phyloP scores from a whole-genome alignment of 1,284 basidiomycete species.

The Hortiboletus rubellus region DNA sequence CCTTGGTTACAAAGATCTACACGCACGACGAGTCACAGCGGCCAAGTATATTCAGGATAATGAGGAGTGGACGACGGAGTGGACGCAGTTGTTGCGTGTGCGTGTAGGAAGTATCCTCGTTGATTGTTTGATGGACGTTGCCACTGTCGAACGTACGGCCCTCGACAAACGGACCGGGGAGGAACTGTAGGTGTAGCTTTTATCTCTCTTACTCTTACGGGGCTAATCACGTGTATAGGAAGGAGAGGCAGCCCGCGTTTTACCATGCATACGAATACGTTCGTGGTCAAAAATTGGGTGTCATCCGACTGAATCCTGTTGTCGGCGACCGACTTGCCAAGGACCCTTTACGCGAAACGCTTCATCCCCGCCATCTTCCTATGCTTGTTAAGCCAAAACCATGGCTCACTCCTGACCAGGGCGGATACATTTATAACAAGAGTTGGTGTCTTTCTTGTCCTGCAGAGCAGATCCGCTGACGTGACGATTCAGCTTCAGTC shows the following conservation, averaged over 20 bases:
- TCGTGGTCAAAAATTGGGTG: constrained; percentile 89
- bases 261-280: constrained; percentile 92
- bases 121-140: constrained; percentile 81
- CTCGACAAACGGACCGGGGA: constrained; percentile 58
- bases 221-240: constrained; percentile 39
- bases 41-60: constrained; percentile 63
- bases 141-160: constrained; percentile 70
- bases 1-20: constrained; percentile 56
- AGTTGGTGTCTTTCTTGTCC: constrained; percentile 45
- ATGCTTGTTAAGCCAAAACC: constrained; percentile 94
- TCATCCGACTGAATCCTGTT: constrained; percentile 85
- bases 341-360: constrained; percentile 72
- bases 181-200: constrained; percentile 47
- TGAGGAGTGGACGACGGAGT: constrained; percentile 75
- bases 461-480: constrained; percentile 1
- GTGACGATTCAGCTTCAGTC: constrained; percentile 49
- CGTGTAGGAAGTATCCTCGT: constrained; percentile 85
- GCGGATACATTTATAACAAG: constrained; percentile 82
- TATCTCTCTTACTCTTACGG: neutral
- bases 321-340: constrained; percentile 79
- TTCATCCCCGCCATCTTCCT: constrained; percentile 93
- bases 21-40: constrained; percentile 60
- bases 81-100: constrained; percentile 79
- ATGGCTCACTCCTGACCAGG: constrained; percentile 80
- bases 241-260: constrained; percentile 90